Evolutionary conservation across 495 filamentous ascomycete genomes (phyloP), one percentile per base, ranked within the genome.

Genomic region (Neurospora sp.): DNA sequence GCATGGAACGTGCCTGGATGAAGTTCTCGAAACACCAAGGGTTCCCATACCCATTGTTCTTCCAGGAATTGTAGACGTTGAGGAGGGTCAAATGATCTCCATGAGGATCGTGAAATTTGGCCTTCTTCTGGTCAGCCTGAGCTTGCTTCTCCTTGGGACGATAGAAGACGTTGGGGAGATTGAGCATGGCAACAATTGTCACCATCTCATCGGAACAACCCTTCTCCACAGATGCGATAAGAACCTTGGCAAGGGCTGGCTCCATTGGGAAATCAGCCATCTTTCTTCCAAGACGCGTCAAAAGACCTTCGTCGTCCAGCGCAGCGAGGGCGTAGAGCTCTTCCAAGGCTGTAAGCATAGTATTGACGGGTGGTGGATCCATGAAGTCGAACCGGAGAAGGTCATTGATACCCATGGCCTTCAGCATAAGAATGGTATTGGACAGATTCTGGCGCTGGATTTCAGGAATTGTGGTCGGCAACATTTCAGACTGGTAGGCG

Each of bases 361-460:
- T 98, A 76, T 97, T 98, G 8, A 94, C 95, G 1, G 96, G 96
- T 2, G 96, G 96, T 3, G 95, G 79, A 76, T 98, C 96, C 94
- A 99, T 98, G 77, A 98, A 99, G 79, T 98, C 95, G 76, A 99
- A 99, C 74, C 97, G 93, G 12, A 99, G 88, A 4, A 99, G 85
- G 77, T 99, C 96, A 76, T 98, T 98, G 79, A 99, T 98, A 4
- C 96, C 96, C 95, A 98, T 98, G 2, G 96, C 96, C 81, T 99
- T 99, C 40, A 99, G 87, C 94, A 98, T 97, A 38, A 99, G 89
- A 81, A 99, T 98, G 3, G 96, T 98, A 71, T 91, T 88, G 0
- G 92, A 91, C n/a, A 99, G 81, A 76, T 98, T 98, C 79, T 97
- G 94, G 8, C 96, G 88, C 77, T 99, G 96, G 69, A 99, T 99